Conservation (phyloP, 352 stramenopile species). For the Globisporangium polare region DNA sequence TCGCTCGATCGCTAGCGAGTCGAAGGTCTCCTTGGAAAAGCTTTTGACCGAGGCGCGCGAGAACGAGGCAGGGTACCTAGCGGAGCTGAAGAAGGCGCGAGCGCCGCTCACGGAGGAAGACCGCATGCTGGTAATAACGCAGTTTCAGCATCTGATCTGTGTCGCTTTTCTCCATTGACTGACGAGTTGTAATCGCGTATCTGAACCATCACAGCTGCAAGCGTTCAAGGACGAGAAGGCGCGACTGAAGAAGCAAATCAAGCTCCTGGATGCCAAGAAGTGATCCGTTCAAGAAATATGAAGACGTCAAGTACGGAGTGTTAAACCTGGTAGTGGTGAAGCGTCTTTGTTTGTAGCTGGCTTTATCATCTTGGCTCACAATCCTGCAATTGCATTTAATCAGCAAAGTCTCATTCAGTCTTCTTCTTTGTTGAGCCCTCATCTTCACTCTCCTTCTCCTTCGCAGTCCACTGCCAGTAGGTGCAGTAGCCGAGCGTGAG, state of each 20-base stretch:
- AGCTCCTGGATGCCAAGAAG: slow-evolving; percentile 66
- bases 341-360: too few species aligned
- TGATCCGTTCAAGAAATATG: slow-evolving; percentile 15
- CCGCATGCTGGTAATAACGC: slow-evolving; percentile 59
- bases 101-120: slow-evolving; percentile 57
- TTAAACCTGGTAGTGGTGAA: too few species aligned
- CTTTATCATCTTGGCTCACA: not conserved
- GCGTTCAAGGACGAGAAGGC: slow-evolving; percentile 86
- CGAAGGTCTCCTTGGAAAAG: slow-evolving; percentile 75
- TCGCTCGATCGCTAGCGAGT: slow-evolving; percentile 26
- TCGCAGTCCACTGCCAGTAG: slow-evolving; percentile 78
- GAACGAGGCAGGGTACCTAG: slow-evolving; percentile 77
- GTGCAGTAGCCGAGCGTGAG: slow-evolving; percentile 71
- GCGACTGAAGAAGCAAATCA: slow-evolving; percentile 82
- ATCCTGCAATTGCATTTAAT: not conserved
- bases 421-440: slow-evolving; percentile 25
- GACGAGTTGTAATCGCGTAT: not conserved
- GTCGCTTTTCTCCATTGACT: not conserved
- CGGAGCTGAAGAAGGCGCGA: slow-evolving; percentile 64
- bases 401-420: slow-evolving; percentile 27
- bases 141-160: not conserved
- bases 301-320: not conserved
- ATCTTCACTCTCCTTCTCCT: slow-evolving; percentile 11
- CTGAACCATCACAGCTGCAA: slow-evolving; percentile 39
- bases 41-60: slow-evolving; percentile 68